Percentiles rank a stretch among this genome's conserved stretches.
phyloP scores from a whole-genome alignment of 306 rosid genomes.

The Cotoneaster glaucophyllus region DNA sequence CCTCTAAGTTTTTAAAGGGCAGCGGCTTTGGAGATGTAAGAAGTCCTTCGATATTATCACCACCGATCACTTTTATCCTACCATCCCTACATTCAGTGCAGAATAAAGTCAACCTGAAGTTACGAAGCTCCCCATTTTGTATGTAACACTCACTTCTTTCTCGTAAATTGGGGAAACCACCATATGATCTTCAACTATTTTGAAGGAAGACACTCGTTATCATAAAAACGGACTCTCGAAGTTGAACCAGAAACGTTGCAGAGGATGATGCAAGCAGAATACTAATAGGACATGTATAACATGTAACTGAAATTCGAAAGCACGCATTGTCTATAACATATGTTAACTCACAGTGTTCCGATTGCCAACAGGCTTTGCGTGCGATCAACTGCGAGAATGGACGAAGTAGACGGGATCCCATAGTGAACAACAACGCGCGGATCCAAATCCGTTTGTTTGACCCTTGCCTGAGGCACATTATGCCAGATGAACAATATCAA shows the following conservation, averaged over 20 bases:
- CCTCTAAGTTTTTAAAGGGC: constrained; percentile 73
- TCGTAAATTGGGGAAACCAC: not conserved
- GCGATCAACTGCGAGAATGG: constrained; percentile 72
- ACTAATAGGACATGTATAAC: not conserved
- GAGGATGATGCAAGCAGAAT: not conserved
- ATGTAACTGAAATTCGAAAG: not conserved
- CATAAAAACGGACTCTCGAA: not conserved
- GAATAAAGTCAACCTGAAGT: not conserved
- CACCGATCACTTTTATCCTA: constrained; percentile 81
- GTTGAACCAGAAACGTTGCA: not conserved
- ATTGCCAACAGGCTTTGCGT: constrained; percentile 68
- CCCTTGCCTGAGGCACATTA: constrained; percentile 27
- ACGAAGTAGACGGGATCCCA: constrained; percentile 76
- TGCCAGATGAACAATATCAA: constrained; percentile 10
- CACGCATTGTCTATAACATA: not conserved
- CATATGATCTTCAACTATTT: not conserved
- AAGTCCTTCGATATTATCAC: constrained; percentile 69
- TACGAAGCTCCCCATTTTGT: not conserved
- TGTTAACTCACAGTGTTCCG: constrained; percentile 63
- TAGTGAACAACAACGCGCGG: constrained; percentile 59
- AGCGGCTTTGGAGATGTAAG: constrained; percentile 52
- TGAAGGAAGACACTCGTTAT: not conserved
- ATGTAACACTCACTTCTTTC: not conserved
- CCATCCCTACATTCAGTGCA: constrained; percentile 69
- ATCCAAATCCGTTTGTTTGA: constrained; percentile 35